These are phyloP conservation scores for Cystobasidium ongulense DNA, from an alignment of 768 basidiomycete genomes.

Conservation along the genomic window DNA sequence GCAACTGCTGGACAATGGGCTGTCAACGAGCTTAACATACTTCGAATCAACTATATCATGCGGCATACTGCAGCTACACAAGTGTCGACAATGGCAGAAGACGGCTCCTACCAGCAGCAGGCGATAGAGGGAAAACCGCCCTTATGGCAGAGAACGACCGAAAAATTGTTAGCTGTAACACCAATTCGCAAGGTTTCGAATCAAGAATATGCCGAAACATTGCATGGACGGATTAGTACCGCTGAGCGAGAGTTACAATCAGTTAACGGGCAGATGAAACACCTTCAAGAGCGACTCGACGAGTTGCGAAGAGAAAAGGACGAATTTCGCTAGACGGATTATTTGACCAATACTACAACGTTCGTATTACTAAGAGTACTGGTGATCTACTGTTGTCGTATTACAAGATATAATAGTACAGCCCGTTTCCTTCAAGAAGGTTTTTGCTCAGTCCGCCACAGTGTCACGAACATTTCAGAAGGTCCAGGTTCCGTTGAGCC, in stretches of 20 bases:
- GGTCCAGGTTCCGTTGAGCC: neutral
- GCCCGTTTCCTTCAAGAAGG: too few species aligned
- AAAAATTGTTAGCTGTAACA: neutral
- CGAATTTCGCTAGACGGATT: neutral
- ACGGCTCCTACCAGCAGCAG: neutral
- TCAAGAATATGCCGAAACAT: constrained; percentile 27
- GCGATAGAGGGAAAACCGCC: neutral
- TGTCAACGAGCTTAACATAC: constrained; percentile 37
- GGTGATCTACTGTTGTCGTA: neutral
- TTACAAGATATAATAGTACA: too few species aligned
- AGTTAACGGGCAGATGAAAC: constrained; percentile 17
- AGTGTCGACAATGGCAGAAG: neutral
- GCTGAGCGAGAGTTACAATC: neutral
- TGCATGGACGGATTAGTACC: neutral
- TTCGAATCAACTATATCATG: constrained; percentile 30
- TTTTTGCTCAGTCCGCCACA: neutral
- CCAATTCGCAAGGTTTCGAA: constrained; percentile 28
- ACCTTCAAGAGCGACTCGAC: neutral
- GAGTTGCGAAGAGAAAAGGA: neutral
- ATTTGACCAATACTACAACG: neutral
- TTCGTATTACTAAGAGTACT: neutral
- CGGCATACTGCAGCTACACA: neutral
- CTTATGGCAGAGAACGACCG: constrained; percentile 8
- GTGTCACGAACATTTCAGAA: neutral
- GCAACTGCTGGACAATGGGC: constrained; percentile 33